Percentiles rank a stretch among this genome's conserved stretches.
Evolutionary conservation across 75 land plant species (phyloP).

Genomic region (Cunninghamia lanceolata): DNA sequence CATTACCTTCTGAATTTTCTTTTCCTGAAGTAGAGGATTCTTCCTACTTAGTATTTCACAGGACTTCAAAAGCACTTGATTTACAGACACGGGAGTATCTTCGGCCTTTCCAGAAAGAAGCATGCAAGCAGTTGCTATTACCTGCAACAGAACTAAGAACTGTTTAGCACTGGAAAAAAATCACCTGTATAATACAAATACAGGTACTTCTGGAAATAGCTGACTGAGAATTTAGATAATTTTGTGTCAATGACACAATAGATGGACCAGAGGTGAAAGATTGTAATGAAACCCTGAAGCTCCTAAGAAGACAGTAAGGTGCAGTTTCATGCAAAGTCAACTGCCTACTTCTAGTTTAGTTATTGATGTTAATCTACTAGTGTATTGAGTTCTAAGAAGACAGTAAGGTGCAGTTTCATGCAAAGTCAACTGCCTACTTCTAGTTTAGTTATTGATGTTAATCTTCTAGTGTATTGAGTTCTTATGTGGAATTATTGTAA

Average conservation of each 20-base stretch:
- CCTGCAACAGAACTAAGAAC: conserved; percentile 35
- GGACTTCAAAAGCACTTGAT: conserved; percentile 69
- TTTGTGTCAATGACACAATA: background rate
- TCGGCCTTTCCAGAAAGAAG: conserved; percentile 91
- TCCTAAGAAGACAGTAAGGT: background rate
- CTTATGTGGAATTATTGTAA: too few relatives aligned
- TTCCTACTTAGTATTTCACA: conserved; percentile 64
- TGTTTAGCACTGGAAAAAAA: background rate
- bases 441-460: too few relatives aligned
- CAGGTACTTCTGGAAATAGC: background rate
- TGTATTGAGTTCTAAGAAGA: too few relatives aligned
- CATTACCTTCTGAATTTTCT: conserved; percentile 68
- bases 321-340: too few relatives aligned
- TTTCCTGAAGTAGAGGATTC: conserved; percentile 65
- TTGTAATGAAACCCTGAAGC: background rate
- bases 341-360: too few relatives aligned
- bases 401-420: background rate
- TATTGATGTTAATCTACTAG: too few relatives aligned
- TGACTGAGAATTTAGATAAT: background rate
- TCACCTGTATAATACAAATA: too few relatives aligned
- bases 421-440: too few relatives aligned
- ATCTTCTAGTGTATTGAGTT: too few relatives aligned
- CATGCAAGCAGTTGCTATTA: conserved; percentile 89
- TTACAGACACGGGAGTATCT: conserved; percentile 71
- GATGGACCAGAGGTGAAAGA: background rate